Conservation (phyloP, 805 yeast species). For the Blastobotrys chiropterorum region DNA sequence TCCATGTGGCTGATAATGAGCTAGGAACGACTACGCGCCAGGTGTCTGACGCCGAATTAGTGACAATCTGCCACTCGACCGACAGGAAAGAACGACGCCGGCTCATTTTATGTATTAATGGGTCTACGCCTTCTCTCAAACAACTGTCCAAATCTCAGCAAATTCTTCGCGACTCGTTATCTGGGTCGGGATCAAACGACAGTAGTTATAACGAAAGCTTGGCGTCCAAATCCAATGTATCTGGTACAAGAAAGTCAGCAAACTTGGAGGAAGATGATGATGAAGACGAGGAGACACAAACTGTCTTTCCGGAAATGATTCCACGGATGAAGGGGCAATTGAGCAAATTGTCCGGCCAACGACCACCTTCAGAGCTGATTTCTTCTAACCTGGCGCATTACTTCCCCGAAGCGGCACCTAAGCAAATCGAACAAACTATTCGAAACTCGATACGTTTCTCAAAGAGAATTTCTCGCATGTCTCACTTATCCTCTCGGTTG, state of each 20-base stretch:
- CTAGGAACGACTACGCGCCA: constrained; percentile 42
- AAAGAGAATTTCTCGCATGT: constrained; percentile 46
- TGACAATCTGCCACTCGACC: constrained; percentile 72
- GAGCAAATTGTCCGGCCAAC: constrained; percentile 47
- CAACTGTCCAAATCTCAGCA: constrained; percentile 27
- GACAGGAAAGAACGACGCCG: constrained; percentile 64
- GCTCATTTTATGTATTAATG: constrained; percentile 57
- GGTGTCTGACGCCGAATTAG: constrained; percentile 72
- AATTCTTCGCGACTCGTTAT: constrained; percentile 16
- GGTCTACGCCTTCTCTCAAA: constrained; percentile 48
- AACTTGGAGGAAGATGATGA: constrained; percentile 10
- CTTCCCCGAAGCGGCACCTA: constrained; percentile 76
- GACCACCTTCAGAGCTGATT: constrained; percentile 91
- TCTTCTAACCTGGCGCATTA: constrained; percentile 84
- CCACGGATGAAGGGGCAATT: constrained; percentile 3
- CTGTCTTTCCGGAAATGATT: constrained; percentile 7
- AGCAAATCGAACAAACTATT: constrained; percentile 70
- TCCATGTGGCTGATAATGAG: constrained; percentile 54
- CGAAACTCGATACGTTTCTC: constrained; percentile 80
- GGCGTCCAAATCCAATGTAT: background rate
- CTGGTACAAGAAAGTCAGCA: background rate
- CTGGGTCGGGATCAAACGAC: background rate
- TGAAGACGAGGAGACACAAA: constrained; percentile 8
- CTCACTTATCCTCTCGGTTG: constrained; percentile 27
- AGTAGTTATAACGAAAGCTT: background rate